A percentile compares a stretch with the other conserved stretches of the same genome.
phyloP scores from a whole-genome alignment of 768 basidiomycete species.

The Serendipita vermifera region DNA sequence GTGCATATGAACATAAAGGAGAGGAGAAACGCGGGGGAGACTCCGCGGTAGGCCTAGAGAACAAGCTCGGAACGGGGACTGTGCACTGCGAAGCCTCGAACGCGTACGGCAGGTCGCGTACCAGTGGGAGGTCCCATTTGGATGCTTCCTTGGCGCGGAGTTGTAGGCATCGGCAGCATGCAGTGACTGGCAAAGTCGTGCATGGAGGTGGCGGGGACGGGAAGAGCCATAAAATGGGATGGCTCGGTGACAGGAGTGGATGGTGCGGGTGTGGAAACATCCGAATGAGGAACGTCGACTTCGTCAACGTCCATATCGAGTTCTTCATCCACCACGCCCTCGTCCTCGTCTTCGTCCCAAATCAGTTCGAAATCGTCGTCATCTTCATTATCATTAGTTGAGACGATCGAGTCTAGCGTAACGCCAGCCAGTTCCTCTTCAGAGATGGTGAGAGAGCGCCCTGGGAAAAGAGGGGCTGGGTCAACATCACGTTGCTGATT shows the following conservation, averaged over 20 bases:
- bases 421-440: conserved; percentile 2
- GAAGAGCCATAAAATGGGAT: neutral
- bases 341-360: neutral
- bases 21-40: too few species aligned
- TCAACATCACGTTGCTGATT: too few species aligned
- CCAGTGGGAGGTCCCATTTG: neutral
- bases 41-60: too few species aligned
- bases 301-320: too few species aligned
- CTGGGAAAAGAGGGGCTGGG: conserved; percentile 1
- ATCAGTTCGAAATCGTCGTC: conserved; percentile 7
- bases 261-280: neutral
- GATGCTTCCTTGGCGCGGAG: neutral
- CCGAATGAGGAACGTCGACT: too few species aligned
- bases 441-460: neutral
- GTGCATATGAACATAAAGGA: too few species aligned
- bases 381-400: neutral
- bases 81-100: neutral
- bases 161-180: neutral
- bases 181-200: neutral
- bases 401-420: neutral
- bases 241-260: neutral
- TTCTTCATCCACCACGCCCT: neutral
- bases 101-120: neutral
- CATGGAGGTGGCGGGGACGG: neutral
- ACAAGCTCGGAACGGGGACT: conserved; percentile 8